Conservation (phyloP, 2,329 filamentous ascomycete species). For the Penicillium italicum region DNA sequence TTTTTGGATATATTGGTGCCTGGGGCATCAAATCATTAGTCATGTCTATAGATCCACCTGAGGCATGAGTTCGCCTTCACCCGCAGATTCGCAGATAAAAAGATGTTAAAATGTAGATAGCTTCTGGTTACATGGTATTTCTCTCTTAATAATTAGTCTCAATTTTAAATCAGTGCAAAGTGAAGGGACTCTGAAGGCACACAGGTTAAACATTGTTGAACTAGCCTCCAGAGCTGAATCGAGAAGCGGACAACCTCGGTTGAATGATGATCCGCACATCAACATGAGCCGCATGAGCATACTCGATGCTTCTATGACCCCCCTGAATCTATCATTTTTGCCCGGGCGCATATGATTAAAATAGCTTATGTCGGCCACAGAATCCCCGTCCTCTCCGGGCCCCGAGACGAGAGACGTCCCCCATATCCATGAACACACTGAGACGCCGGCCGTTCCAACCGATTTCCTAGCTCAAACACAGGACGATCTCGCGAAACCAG, state of each 20-base stretch:
- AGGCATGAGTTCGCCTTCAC: not conserved
- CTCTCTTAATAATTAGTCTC: not conserved
- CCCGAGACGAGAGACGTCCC: slow-evolving; percentile 26
- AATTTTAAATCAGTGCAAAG: not conserved
- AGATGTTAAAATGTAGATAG: not conserved
- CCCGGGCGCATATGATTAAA: slow-evolving; percentile 42
- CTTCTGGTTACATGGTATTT: not conserved
- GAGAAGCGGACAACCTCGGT: slow-evolving; percentile 22
- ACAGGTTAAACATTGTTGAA: not conserved
- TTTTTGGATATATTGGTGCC: slow-evolving; percentile 11
- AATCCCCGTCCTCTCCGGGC: slow-evolving; percentile 23
- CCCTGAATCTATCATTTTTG: slow-evolving; percentile 9
- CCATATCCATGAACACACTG: slow-evolving; percentile 21
- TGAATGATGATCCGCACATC: slow-evolving; percentile 35
- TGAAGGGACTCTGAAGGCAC: not conserved
- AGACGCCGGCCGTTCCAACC: slow-evolving; percentile 23
- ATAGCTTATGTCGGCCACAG: slow-evolving; percentile 37
- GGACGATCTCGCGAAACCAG: slow-evolving; percentile 16
- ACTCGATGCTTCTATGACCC: slow-evolving; percentile 3
- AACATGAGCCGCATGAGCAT: slow-evolving; percentile 27
- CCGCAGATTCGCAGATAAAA: not conserved
- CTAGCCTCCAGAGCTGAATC: not conserved
- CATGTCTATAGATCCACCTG: slow-evolving; percentile 6
- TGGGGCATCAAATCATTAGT: slow-evolving; percentile 16
- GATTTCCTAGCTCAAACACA: slow-evolving; percentile 18